phyloP scores from a whole-genome alignment of 208 protist genomes.

The Trypanosoma melophagium region DNA sequence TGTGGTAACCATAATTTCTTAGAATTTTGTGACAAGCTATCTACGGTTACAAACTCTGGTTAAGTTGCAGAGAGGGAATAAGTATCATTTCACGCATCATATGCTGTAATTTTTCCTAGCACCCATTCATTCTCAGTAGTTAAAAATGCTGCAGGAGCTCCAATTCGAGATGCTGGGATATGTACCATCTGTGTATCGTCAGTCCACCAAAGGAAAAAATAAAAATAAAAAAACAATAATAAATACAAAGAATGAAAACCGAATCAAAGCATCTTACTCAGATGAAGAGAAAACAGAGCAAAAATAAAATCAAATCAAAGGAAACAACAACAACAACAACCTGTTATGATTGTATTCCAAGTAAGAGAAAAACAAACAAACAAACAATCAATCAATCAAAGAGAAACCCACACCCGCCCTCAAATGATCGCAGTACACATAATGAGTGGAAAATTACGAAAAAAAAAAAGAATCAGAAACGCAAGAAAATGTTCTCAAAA shows the following conservation, averaged over 20 bases:
- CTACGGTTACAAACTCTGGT: conserved; percentile 19
- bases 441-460: background rate
- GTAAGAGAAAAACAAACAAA: too few relatives aligned
- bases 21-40: conserved; percentile 15
- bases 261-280: background rate
- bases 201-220: background rate
- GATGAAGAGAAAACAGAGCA: background rate
- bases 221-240: background rate
- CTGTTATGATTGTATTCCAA: too few relatives aligned
- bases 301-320: background rate
- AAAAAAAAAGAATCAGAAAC: background rate
- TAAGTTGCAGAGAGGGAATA: conserved; percentile 27
- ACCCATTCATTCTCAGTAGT: conserved; percentile 30
- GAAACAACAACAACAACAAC: background rate
- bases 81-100: conserved; percentile 17
- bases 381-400: too few relatives aligned
- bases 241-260: background rate
- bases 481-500: background rate
- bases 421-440: background rate
- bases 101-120: conserved; percentile 23
- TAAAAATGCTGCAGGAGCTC: conserved; percentile 29
- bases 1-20: conserved; percentile 28
- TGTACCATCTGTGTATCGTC: background rate
- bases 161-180: conserved; percentile 11
- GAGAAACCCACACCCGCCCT: too few relatives aligned